Percentiles rank a stretch among this genome's conserved stretches.
Conservation (phyloP, 2,329 filamentous ascomycete genomes). For the Teratosphaeria zuluensis region DNA sequence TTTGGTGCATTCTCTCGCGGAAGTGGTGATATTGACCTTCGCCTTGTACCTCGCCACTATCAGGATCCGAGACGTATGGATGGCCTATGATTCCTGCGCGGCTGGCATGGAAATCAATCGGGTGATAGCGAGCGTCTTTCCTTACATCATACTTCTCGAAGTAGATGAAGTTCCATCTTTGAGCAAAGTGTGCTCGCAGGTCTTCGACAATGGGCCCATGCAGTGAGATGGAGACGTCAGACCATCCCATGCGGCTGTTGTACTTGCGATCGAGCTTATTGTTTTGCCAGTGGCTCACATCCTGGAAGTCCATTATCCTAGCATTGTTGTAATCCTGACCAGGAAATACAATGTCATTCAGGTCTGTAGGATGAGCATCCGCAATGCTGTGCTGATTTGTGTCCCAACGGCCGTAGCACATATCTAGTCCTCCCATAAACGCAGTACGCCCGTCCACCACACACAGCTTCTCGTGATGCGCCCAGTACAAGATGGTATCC, state of each 20-base stretch:
- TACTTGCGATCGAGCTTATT: slow-evolving; percentile 68
- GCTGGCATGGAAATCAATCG: slow-evolving; percentile 27
- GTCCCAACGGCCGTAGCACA: slow-evolving; percentile 82
- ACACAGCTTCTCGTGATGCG: slow-evolving; percentile 86
- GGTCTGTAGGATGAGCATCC: slow-evolving; percentile 68
- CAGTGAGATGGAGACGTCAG: slow-evolving; percentile 70
- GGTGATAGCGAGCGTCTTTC: slow-evolving; percentile 35
- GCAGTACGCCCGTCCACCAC: slow-evolving; percentile 67
- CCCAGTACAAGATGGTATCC: slow-evolving; percentile 80
- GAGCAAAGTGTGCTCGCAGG: slow-evolving; percentile 66
- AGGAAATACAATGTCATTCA: slow-evolving; percentile 69
- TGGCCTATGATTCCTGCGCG: slow-evolving; percentile 26
- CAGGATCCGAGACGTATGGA: slow-evolving; percentile 17
- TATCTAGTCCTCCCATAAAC: slow-evolving; percentile 86
- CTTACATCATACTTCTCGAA: slow-evolving; percentile 65
- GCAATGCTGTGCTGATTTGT: slow-evolving; percentile 74
- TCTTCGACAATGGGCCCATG: slow-evolving; percentile 66
- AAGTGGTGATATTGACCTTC: slow-evolving; percentile 24
- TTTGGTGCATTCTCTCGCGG: slow-evolving; percentile 20
- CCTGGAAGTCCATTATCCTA: slow-evolving; percentile 67
- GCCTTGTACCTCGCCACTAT: slow-evolving; percentile 14
- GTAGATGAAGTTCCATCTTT: slow-evolving; percentile 89
- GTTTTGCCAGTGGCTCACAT: slow-evolving; percentile 71
- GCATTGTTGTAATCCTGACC: slow-evolving; percentile 94
- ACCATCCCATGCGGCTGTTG: slow-evolving; percentile 86